Base-by-base conservation (phyloP, 192 early-diverging fungal species). In the Coemansia sp. region DNA sequence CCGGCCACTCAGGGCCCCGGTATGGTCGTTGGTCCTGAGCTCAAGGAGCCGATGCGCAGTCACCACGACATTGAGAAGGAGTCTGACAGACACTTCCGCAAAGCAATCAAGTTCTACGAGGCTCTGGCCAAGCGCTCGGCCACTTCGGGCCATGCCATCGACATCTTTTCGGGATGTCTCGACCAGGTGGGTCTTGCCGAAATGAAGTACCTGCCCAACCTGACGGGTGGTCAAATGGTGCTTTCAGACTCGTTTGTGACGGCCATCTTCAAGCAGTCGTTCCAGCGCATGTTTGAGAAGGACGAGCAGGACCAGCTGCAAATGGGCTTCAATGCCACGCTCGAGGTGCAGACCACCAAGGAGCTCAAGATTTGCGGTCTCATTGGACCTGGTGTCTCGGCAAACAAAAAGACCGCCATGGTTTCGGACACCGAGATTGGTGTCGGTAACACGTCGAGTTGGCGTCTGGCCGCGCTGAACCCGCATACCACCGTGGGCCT, bases 371-470 rank as follows among this genome's bases (percentile, higher is more conserved):
- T 99, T 4, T 94, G 94, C 60, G 96, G 96, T 19, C 67, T 99
- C 57, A 96, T 99, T 61, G 96, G 96, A n/a, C 93, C 92, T 18
- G 96, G 92, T 26, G 72, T 93, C 0, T 94, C 92, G 20, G 84
- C 81, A 4, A 85, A 89, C 76, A 95, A 94, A 55, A 97, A 97
- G 74, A 80, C 85, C 1, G 72, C 90, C 0, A 88, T 81, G 48
- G 94, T 99, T 29, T 91, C 92, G 10, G 96, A 99, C 64, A 97
- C 96, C 5, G 96, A 97, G 67, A 99, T 99, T 67, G 96, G 96
- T 55, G 89, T 99, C 57, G 90, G 92, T 42, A 88, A 87, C 51
- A 99, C 96, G 15, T 92, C 87, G 28, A 87, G 90, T 14, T 99
- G 96, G 96, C 91, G 91, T 50, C 86, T 97, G 71, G 92, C 94